Conservation (phyloP, 2,329 filamentous ascomycete genomes). For the Pseudogymnoascus sp. region DNA sequence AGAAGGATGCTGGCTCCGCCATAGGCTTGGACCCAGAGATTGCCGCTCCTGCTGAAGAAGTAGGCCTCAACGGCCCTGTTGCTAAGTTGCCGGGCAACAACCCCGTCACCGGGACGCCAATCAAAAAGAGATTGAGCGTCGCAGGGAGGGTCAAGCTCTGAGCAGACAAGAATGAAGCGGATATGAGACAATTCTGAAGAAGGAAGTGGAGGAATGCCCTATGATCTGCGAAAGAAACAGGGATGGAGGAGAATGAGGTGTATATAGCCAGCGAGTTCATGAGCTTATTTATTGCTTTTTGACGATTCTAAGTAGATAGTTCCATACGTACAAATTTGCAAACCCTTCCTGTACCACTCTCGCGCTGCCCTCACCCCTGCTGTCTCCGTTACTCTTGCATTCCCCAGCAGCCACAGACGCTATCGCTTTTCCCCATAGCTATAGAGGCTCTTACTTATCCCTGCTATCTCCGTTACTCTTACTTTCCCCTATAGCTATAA, state of each 20-base stretch:
- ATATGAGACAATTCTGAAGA: neutral
- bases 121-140: neutral
- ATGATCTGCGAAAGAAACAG: neutral
- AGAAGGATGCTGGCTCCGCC: neutral
- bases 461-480: too few species aligned
- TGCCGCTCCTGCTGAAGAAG: slow-evolving; percentile 4
- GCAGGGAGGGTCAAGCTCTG: neutral
- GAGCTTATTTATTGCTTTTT: neutral
- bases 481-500: neutral
- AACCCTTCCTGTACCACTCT: too few species aligned
- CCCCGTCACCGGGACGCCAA: neutral
- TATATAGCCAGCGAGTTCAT: neutral
- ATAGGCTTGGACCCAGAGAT: neutral
- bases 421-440: too few species aligned
- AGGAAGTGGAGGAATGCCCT: neutral
- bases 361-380: too few species aligned
- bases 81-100: slow-evolving; percentile 13
- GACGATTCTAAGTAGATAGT: neutral
- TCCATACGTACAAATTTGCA: neutral
- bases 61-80: slow-evolving; percentile 14
- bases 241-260: neutral
- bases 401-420: too few species aligned
- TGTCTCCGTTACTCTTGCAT: too few species aligned
- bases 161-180: neutral
- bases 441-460: too few species aligned